Conservation (phyloP, 1,284 basidiomycete species). For the Ganoderma meredithae region DNA sequence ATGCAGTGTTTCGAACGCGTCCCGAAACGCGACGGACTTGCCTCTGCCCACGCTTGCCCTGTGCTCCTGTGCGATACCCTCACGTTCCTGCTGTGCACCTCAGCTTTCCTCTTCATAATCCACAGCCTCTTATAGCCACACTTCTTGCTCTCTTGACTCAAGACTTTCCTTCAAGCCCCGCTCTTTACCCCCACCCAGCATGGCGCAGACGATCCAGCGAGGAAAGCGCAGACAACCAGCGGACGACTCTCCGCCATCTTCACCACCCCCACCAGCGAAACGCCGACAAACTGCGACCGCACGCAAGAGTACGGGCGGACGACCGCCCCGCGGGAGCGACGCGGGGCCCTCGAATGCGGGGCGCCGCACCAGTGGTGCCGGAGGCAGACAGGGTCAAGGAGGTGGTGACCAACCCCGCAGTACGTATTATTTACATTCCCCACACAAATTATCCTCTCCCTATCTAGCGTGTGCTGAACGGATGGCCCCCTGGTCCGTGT, state of each 20-base stretch:
- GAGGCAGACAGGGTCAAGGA: conserved; percentile 24
- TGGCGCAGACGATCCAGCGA: conserved; percentile 47
- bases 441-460: not conserved
- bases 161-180: conserved; percentile 7
- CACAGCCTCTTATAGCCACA: not conserved
- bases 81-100: not conserved
- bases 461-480: not conserved
- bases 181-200: conserved; percentile 11
- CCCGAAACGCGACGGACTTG: conserved; percentile 17
- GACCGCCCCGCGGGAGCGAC: conserved; percentile 44
- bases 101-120: not conserved
- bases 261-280: conserved; percentile 56
- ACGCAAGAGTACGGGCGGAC: conserved; percentile 78
- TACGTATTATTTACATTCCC: conserved; percentile 19
- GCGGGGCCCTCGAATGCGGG: conserved; percentile 32
- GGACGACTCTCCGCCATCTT: conserved; percentile 48
- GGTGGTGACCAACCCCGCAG: conserved; percentile 25
- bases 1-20: conserved; percentile 13
- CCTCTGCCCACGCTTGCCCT: not conserved
- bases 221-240: conserved; percentile 40
- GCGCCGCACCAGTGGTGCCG: conserved; percentile 27
- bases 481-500: conserved; percentile 15
- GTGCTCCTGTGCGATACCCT: conserved; percentile 25
- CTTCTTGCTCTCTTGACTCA: too few species aligned
- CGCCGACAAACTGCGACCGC: conserved; percentile 58